These are phyloP conservation scores for Adenanthera pavonina DNA, from an alignment of 306 rosid genomes.

Conservation along the genomic window DNA sequence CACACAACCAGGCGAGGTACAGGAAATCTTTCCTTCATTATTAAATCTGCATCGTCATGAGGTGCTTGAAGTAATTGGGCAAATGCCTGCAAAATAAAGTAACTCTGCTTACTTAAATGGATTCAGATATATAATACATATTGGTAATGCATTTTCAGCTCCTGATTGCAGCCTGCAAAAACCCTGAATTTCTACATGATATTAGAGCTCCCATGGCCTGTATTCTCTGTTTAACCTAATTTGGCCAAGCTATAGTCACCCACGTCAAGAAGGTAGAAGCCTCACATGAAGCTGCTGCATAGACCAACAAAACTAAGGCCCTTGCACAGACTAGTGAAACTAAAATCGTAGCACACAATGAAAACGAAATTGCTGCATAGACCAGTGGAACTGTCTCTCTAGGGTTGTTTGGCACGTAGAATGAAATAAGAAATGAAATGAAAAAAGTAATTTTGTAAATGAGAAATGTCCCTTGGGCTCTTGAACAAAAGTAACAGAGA, in stretches of 20 bases:
- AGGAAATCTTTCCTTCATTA: constrained; percentile 90
- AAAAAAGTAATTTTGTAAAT: too few species aligned
- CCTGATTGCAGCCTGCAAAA: neutral
- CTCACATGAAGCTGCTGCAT: neutral
- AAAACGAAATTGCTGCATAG: neutral
- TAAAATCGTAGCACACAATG: neutral
- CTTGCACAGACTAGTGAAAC: neutral
- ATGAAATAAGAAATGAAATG: neutral
- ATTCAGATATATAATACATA: constrained; percentile 4
- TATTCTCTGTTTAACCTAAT: too few species aligned
- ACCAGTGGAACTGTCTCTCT: neutral
- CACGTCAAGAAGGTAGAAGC: too few species aligned
- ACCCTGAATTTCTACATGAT: too few species aligned
- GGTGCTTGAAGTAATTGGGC: constrained; percentile 91
- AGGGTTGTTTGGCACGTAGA: neutral
- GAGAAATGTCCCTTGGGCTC: neutral
- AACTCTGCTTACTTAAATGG: constrained; percentile 25
- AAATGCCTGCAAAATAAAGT: constrained; percentile 71
- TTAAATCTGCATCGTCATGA: constrained; percentile 70
- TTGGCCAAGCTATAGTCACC: too few species aligned
- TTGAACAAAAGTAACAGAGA: neutral
- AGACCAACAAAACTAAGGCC: neutral
- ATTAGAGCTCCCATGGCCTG: too few species aligned
- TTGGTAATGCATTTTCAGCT: constrained; percentile 24
- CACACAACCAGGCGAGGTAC: constrained; percentile 95